Base-by-base conservation (phyloP, 1,284 basidiomycete genomes). In the Cryptococcus sp. region DNA sequence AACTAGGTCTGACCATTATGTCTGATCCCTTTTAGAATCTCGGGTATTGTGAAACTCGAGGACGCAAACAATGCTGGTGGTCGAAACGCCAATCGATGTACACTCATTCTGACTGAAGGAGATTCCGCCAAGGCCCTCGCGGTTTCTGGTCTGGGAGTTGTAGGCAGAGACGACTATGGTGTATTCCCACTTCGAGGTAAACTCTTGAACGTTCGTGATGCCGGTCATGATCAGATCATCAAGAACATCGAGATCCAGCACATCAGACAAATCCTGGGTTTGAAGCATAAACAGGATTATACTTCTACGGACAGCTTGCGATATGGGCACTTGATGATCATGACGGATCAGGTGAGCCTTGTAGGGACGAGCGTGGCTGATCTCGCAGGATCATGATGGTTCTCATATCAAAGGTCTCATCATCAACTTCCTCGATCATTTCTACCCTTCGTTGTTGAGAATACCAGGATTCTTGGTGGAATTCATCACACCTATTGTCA, bases 391-490 rank as follows among this genome's bases (percentile, higher is more conserved):
- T 84, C 93, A 98, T 79, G 96, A 99, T 79, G 96, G 96, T 52
- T 98, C 95, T 41, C 96, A 99, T 79, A 99, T 99, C 80, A 99
- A 99, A 78, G 96, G 96, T 42, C 83, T 98, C 7, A 83, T 99
- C 56, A 96, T 99, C 80, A 99, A 99, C 77, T 98, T 94, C 77
- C 80, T 99, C 57, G 96, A 98, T 71, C 88, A 95, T 74, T 98
- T 95, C 76, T 98, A 89, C 76, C 96, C 96, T 0, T 97, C 95
- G 1, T 80, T 99, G 36, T 82, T 99, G 58, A 91, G 89, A 73
- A 79, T 98, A 5, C 89, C 91, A 1, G 86, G 88, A 62, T 99
- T 99, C 79, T 80, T 99, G 44, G 91, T 98, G 52, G 96, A 99
- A 73, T 99, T 99, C 71, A 91, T 99, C 56, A 99, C 96, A 0